Percentiles rank a stretch among this genome's conserved stretches.
Conservation (phyloP, 2,329 filamentous ascomycete genomes). For the Pseudogymnoascus sp. region DNA sequence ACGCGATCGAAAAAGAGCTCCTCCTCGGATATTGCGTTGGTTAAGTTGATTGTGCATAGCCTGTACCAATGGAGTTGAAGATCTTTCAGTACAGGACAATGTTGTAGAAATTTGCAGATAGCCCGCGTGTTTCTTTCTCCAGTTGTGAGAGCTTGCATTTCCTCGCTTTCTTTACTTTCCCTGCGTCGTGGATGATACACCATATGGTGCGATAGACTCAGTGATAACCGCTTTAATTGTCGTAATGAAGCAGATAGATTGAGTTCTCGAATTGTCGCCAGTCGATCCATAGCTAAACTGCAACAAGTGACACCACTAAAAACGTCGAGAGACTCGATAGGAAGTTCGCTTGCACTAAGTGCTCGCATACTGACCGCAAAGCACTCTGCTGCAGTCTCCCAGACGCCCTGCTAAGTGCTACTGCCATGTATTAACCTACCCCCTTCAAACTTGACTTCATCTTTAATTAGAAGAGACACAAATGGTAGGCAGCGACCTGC, state of each 20-base stretch:
- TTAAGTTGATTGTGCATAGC: not conserved
- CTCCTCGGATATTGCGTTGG: not conserved
- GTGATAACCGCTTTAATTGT: not conserved
- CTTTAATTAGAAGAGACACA: not conserved
- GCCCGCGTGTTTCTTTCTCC: not conserved
- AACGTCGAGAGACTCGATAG: not conserved
- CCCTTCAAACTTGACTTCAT: not conserved
- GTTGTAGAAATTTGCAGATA: not conserved
- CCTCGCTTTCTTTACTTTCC: not conserved
- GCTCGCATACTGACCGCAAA: not conserved
- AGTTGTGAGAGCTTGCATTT: not conserved
- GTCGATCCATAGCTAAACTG: not conserved
- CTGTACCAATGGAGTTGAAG: not conserved
- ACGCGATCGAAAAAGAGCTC: not conserved
- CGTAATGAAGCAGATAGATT: not conserved
- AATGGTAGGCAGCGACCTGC: not conserved
- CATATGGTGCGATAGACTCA: not conserved
- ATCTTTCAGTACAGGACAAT: not conserved
- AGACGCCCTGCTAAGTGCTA: not conserved
- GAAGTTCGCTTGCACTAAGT: not conserved
- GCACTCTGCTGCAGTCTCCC: not conserved
- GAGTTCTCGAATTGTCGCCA: not conserved
- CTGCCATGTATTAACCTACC: not conserved
- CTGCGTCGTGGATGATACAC: not conserved
- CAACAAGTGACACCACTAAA: not conserved